Evolutionary conservation across 1,284 basidiomycete species (phyloP).

Genomic region (Trichosporon sp.): DNA sequence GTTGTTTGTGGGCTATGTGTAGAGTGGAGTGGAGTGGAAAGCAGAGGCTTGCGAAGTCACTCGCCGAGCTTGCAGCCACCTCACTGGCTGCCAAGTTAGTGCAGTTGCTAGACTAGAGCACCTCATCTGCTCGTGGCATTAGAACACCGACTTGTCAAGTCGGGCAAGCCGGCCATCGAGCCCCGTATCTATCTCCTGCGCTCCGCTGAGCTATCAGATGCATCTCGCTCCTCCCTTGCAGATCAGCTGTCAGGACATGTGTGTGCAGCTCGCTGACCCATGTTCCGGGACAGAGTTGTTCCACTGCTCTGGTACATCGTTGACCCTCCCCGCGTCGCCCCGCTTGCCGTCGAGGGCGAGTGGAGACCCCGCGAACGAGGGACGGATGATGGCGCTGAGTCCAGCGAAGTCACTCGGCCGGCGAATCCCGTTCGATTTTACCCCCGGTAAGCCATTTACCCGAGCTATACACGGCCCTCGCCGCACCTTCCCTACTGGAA

Average conservation of each 20-base stretch:
- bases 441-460: neutral
- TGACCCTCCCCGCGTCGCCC: neutral
- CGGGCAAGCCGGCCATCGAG: neutral
- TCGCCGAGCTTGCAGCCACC: no score
- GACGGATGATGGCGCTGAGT: neutral
- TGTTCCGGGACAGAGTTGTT: neutral
- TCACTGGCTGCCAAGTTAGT: neutral
- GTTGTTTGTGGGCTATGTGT: no score
- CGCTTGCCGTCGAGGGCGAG: neutral
- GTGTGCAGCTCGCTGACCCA: no score
- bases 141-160: no score
- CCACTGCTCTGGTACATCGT: neutral
- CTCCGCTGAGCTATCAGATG: no score
- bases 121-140: neutral
- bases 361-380: neutral
- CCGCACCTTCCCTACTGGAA: neutral
- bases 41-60: no score
- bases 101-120: neutral
- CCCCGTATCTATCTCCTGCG: neutral
- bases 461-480: constrained; percentile 1
- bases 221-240: no score
- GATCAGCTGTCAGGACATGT: neutral
- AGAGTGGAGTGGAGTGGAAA: no score
- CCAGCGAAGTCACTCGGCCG: neutral
- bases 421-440: neutral